Conservation (phyloP, 75 land plant genomes). For the Pinus taeda region DNA sequence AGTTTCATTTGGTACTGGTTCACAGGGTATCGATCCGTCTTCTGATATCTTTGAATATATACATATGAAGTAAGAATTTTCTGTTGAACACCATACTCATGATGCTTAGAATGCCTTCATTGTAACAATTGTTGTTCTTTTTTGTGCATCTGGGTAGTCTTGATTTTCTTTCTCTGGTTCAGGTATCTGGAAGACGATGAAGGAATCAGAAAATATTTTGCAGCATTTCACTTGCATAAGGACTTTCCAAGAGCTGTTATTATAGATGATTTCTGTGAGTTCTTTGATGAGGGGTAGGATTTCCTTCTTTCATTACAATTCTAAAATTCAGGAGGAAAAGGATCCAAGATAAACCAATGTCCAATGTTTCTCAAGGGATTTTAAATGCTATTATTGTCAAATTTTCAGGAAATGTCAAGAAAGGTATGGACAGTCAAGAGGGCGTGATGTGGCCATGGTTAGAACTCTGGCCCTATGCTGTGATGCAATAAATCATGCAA, state of each 20-base stretch:
- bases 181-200: constrained; percentile 85
- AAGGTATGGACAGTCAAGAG: constrained; percentile 54
- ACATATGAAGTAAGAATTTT: constrained; percentile 62
- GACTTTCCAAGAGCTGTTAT: constrained; percentile 62
- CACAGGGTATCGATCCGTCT: constrained; percentile 67
- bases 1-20: neutral
- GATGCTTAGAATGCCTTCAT: neutral
- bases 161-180: neutral
- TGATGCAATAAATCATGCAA: constrained; percentile 76
- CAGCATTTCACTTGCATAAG: constrained; percentile 82
- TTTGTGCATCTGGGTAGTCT: neutral
- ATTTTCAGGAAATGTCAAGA: constrained; percentile 59
- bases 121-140: neutral
- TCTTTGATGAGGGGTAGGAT: constrained; percentile 68
- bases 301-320: neutral
- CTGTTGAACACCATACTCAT: neutral
- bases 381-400: neutral
- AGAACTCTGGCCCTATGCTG: constrained; percentile 59
- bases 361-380: neutral
- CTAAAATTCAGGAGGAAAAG: neutral
- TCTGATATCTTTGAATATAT: constrained; percentile 58
- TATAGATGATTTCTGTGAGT: constrained; percentile 78
- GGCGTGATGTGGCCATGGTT: constrained; percentile 74
- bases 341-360: neutral
- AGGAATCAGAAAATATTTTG: constrained; percentile 78